Percentiles rank a stretch among this genome's conserved stretches.
Conservation (phyloP, 164 flowering plant genomes). For the Chloranthus sessilifolius region DNA sequence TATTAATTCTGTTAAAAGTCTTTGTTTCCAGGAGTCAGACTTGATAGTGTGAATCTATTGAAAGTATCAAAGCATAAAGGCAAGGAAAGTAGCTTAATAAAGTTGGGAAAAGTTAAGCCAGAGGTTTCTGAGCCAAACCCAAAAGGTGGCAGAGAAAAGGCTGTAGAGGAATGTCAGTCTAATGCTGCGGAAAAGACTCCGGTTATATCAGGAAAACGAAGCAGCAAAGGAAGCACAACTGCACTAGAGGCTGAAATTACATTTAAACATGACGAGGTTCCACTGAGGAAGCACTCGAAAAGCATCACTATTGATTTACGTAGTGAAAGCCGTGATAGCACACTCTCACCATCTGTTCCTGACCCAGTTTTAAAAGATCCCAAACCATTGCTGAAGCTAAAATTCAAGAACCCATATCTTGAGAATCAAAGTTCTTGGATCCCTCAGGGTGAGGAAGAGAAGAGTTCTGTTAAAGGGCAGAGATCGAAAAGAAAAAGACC, state of each 20-base stretch:
- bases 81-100: conserved; percentile 43
- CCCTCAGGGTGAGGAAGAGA: conserved; percentile 60
- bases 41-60: conserved; percentile 22
- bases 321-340: conserved; percentile 27
- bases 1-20: not conserved
- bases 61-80: conserved; percentile 30
- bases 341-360: conserved; percentile 20
- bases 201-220: conserved; percentile 30
- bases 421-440: conserved; percentile 48
- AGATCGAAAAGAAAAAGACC: conserved; percentile 95
- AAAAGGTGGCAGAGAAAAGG: conserved; percentile 25
- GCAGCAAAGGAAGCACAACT: conserved; percentile 24
- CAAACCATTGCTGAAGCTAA: conserved; percentile 70
- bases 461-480: conserved; percentile 73
- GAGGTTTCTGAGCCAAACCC: conserved; percentile 34
- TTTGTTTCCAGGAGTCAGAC: conserved; percentile 34
- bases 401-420: conserved; percentile 60
- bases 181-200: conserved; percentile 24
- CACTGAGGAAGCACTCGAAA: conserved; percentile 34
- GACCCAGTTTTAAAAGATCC: conserved; percentile 47
- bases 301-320: conserved; percentile 16
- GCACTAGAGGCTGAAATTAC: conserved; percentile 24
- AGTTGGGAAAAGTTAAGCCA: conserved; percentile 44
- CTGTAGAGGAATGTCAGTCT: conserved; percentile 27
- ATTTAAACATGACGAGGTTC: conserved; percentile 30